Evolutionary conservation across 768 basidiomycete species (phyloP), one percentile per base, ranked within the genome.

Genomic region (Mycena maculata): DNA sequence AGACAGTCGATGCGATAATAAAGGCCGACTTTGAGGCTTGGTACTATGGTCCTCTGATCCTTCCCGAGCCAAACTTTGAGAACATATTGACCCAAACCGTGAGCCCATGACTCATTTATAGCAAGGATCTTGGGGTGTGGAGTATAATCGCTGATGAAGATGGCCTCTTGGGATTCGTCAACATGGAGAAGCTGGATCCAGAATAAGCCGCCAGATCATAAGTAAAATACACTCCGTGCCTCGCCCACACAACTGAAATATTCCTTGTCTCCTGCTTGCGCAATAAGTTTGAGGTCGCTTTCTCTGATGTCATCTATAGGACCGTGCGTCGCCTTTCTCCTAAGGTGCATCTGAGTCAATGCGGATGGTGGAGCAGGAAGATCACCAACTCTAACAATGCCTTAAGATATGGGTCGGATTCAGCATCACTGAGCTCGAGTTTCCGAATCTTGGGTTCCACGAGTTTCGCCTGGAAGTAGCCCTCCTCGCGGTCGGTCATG

Each of bases 61-160:
- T 87, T 84, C n/a, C 79, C 79, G 25, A 92, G 75, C 13, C 77
- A 74, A 47, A 92, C 81, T 66, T 84, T 87, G 60, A 90, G 72
- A 27, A 90, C 79, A 25, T 79, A 80, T 20, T 84, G 84, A 39
- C 83, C 78, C n/a, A 88, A 80, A n/a, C 80, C 79, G n/a, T 57
- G 60, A 3, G 82, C 77, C 83, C 85, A 86, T 25, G 76, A 71
- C 53, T 78, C 76, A 12, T 77, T 68, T 13, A 75, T 68, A 22
- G 71, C 62, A 6, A 77, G 72, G 38, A 90, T 76, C 55, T 83
- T 76, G 4, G 81, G 70, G 58, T 89, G 83, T 4, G 77, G 73
- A 2, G 90, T 90, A 71, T 91, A 92, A 74, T 92, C 91, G 10
- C 90, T 91, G 33, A 89, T 85, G 66, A 85, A 88, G 41, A 91